Conservation (phyloP, 1,139 yeast genomes). For the Saccharomyces hybrid region DNA sequence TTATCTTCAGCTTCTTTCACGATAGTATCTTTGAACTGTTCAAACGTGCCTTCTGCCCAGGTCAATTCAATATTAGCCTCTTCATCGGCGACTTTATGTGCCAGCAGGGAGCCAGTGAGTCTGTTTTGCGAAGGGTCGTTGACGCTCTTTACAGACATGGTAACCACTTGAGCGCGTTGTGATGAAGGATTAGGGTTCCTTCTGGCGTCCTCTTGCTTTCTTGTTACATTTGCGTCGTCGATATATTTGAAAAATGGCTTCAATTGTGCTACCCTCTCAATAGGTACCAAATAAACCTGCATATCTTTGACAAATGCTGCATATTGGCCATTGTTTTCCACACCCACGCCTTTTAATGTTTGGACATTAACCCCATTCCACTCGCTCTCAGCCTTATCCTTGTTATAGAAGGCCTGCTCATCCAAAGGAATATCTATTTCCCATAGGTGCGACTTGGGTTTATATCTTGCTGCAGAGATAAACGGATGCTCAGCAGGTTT, state of each 20-base stretch:
- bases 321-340: conserved; percentile 49
- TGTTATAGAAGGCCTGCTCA: conserved; percentile 54
- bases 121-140: conserved; percentile 51
- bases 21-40: conserved; percentile 25
- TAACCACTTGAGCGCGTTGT: conserved; percentile 55
- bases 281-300: conserved; percentile 57
- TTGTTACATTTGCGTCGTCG: conserved; percentile 40
- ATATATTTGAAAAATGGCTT: conserved; percentile 77
- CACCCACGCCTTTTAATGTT: conserved; percentile 61
- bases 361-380: conserved; percentile 60
- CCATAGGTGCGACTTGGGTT: conserved; percentile 50
- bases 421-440: conserved; percentile 70
- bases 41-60: conserved; percentile 28
- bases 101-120: conserved; percentile 72
- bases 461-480: conserved; percentile 47
- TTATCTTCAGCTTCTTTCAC: conserved; percentile 16
- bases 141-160: conserved; percentile 67
- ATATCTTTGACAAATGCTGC: conserved; percentile 44
- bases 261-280: conserved; percentile 65
- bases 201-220: conserved; percentile 34
- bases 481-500: conserved; percentile 37
- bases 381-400: conserved; percentile 42
- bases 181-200: conserved; percentile 39
- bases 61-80: conserved; percentile 44
- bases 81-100: conserved; percentile 68